phyloP scores from a whole-genome alignment of 768 basidiomycete species.

The Mycena albidolilacea region DNA sequence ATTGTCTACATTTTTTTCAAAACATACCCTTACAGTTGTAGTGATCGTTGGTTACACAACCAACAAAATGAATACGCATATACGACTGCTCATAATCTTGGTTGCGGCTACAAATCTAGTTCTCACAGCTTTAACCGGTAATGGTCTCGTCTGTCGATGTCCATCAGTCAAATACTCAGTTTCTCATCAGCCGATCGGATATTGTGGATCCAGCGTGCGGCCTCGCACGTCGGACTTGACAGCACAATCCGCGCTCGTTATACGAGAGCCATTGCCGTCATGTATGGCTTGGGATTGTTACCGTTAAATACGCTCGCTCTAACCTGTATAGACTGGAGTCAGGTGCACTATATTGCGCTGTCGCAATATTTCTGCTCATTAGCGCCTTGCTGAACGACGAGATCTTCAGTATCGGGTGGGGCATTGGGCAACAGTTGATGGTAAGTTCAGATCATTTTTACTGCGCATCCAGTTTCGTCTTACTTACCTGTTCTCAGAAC shows the following conservation, averaged over 20 bases:
- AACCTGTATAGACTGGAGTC: slow-evolving; percentile 1
- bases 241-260: background rate
- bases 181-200: slow-evolving; percentile 1
- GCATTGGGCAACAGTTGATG: background rate
- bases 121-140: slow-evolving; percentile 7
- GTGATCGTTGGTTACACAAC: background rate
- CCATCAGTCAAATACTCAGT: too few relatives aligned
- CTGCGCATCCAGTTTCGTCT: too few relatives aligned
- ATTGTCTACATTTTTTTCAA: background rate
- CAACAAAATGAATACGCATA: background rate
- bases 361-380: background rate
- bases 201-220: slow-evolving; percentile 5
- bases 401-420: too few relatives aligned
- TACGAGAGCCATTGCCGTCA: background rate
- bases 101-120: background rate
- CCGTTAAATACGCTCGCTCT: background rate
- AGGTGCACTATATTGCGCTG: background rate
- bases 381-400: background rate
- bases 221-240: background rate
- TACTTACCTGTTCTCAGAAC: too few relatives aligned
- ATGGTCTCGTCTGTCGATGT: background rate
- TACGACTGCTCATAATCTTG: background rate
- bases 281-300: background rate
- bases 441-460: background rate
- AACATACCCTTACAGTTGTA: background rate